Evolutionary conservation across 2,329 filamentous ascomycete genomes (phyloP), one percentile per base, ranked within the genome.

Genomic region (Fusarium dimerum): DNA sequence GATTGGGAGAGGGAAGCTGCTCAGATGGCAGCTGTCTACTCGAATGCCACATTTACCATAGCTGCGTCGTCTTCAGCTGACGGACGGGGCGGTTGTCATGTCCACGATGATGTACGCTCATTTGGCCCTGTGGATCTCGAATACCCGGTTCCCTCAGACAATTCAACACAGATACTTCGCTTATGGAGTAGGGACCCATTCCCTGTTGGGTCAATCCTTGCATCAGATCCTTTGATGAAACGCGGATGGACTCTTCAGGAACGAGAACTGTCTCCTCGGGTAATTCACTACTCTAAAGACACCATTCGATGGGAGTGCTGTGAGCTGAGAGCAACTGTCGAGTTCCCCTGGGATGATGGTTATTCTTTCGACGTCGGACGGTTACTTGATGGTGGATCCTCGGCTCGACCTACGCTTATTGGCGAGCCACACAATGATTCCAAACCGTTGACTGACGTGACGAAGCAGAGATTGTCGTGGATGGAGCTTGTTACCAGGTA

Each of bases 1-100:
- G 51, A 53, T 10, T 53, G 51, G 51, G 47, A 53, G 16, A 48
- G 46, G 5, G 47, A 53, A 26, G 47, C 51, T 5, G 48, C 51
- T 4, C 40, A 46, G 17, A 53, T 53, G 51, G 43, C 51, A 16
- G 43, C 34, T 3, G 47, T 53, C 10, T 53, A 53, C 34, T 49
- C 43, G 3, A 45, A 47, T 16, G 51, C 51, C 3, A 29, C 45
- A 7, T 39, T 53, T 9, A 49, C 47, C 13, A 34, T 53, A 2
- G 38, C 51, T 5, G 51, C 51, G 29, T 42, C 47, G 1, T 39
- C 39, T 10, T 40, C 47, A 2, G 34, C 40, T 3, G 47, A 53
- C 43, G 47, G 51, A 18, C 34, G 17, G 6, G 48, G 48, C 2
- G 48, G 48, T 2, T 50, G 48, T 16, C 47, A 17, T 10, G 47